Percentiles rank a stretch among this genome's conserved stretches.
phyloP scores from a whole-genome alignment of 352 stramenopile species.

The Thalassiosira sp. region DNA sequence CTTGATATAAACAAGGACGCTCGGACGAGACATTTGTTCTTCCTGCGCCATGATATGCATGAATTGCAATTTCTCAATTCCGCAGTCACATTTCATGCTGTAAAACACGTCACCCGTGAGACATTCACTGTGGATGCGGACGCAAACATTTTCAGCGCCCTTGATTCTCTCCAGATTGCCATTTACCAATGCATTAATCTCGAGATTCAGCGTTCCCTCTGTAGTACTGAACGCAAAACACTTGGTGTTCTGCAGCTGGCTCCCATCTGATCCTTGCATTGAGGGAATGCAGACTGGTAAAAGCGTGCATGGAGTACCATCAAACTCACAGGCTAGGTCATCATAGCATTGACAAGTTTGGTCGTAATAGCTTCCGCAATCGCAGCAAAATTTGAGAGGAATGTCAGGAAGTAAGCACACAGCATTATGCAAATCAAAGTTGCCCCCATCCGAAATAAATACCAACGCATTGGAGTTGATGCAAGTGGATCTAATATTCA shows the following conservation, averaged over 20 bases:
- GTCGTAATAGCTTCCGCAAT: conserved; percentile 21
- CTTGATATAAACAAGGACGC: conserved; percentile 94
- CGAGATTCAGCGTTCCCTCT: conserved; percentile 16
- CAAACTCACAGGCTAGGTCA: not conserved
- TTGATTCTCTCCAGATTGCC: conserved; percentile 8
- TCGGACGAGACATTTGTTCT: conserved; percentile 57
- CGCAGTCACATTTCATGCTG: conserved; percentile 88
- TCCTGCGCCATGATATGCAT: conserved; percentile 87
- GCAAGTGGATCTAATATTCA: not conserved
- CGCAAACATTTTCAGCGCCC: conserved; percentile 35
- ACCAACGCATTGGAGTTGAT: conserved; percentile 2
- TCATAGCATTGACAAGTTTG: conserved; percentile 3
- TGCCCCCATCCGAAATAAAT: conserved; percentile 2
- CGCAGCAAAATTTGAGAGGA: conserved; percentile 1
- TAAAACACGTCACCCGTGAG: conserved; percentile 96
- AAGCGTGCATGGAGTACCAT: conserved; percentile 3
- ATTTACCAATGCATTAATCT: conserved; percentile 25
- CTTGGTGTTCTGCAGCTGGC: not conserved
- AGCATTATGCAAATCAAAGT: not conserved
- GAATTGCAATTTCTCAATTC: conserved; percentile 90
- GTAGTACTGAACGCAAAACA: conserved; percentile 13
- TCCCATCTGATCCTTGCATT: not conserved
- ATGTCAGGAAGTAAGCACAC: not conserved
- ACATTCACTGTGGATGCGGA: conserved; percentile 94
- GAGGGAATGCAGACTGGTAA: not conserved